phyloP scores from a whole-genome alignment of 768 basidiomycete genomes.

The Mrakia hoshinonis region DNA sequence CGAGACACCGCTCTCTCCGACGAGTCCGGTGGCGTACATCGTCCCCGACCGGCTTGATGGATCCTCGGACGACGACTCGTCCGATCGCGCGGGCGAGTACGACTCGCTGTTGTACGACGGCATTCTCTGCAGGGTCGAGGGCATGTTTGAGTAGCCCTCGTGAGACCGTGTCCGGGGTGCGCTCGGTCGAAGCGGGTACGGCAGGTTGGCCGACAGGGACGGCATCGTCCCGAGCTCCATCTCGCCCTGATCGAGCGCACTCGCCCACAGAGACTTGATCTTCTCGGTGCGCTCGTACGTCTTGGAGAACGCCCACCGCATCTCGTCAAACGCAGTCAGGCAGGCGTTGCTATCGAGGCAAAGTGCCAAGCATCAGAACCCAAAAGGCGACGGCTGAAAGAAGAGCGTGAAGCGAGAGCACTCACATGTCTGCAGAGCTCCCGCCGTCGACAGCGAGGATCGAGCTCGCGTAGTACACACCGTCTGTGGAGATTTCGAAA shows the following conservation, averaged over 20 bases:
- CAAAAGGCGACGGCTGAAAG: slow-evolving; percentile 22
- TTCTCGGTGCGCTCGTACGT: slow-evolving; percentile 15
- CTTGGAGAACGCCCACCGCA: slow-evolving; percentile 27
- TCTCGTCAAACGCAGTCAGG: slow-evolving; percentile 22
- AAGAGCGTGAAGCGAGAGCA: slow-evolving; percentile 29
- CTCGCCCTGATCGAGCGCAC: not conserved
- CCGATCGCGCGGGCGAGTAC: not conserved
- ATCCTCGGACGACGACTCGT: not conserved
- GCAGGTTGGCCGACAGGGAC: slow-evolving; percentile 5
- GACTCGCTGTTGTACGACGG: not conserved
- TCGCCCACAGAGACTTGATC: slow-evolving; percentile 19
- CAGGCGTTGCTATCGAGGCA: slow-evolving; percentile 12
- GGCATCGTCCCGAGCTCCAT: not conserved
- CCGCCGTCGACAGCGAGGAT: slow-evolving; percentile 56
- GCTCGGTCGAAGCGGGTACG: slow-evolving; percentile 10
- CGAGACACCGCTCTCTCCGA: not conserved
- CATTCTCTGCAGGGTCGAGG: not conserved
- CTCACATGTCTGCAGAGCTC: slow-evolving; percentile 47
- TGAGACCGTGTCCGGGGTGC: not conserved
- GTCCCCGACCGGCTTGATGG: not conserved
- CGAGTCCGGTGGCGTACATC: not conserved
- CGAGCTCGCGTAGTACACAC: slow-evolving; percentile 77
- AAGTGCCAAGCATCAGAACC: not conserved
- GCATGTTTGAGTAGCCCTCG: not conserved
- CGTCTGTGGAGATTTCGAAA: slow-evolving; percentile 46